Conservation (phyloP, 1,284 basidiomycete genomes). For the Ganoderma sp. region DNA sequence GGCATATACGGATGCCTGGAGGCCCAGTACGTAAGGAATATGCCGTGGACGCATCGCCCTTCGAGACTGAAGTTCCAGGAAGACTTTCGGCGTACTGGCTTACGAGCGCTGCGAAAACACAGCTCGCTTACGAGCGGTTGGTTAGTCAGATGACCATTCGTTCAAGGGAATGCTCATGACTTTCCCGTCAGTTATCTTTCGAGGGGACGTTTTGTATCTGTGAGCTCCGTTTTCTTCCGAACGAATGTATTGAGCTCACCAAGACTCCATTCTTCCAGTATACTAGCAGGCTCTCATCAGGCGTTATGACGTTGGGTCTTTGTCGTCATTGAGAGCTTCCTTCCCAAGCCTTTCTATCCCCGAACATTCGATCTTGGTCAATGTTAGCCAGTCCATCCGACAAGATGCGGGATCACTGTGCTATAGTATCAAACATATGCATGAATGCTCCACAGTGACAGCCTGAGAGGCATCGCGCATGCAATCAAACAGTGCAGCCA, state of each 20-base stretch:
- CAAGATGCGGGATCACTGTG: not conserved
- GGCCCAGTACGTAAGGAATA: conserved; percentile 4
- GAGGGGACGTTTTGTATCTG: not conserved
- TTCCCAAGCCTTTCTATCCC: not conserved
- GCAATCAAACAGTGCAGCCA: not conserved
- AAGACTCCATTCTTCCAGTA: not conserved
- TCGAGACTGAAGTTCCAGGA: not conserved
- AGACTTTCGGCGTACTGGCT: not conserved
- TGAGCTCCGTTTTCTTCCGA: not conserved
- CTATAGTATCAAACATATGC: not conserved
- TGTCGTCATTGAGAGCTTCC: not conserved
- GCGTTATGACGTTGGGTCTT: not conserved
- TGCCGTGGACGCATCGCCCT: not conserved
- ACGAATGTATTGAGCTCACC: not conserved
- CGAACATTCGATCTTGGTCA: conserved; percentile 2
- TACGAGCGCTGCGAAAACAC: not conserved
- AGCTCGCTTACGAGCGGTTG: not conserved
- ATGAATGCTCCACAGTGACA: not conserved
- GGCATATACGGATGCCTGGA: conserved; percentile 1
- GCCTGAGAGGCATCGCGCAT: not conserved
- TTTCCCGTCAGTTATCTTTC: not conserved
- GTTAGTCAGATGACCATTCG: not conserved
- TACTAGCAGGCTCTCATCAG: not conserved
- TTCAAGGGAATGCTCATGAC: not conserved
- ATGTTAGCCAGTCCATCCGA: not conserved